These are phyloP conservation scores for Colletotrichum acutatum DNA, from an alignment of 2,329 filamentous ascomycete species.

Conservation along the genomic window DNA sequence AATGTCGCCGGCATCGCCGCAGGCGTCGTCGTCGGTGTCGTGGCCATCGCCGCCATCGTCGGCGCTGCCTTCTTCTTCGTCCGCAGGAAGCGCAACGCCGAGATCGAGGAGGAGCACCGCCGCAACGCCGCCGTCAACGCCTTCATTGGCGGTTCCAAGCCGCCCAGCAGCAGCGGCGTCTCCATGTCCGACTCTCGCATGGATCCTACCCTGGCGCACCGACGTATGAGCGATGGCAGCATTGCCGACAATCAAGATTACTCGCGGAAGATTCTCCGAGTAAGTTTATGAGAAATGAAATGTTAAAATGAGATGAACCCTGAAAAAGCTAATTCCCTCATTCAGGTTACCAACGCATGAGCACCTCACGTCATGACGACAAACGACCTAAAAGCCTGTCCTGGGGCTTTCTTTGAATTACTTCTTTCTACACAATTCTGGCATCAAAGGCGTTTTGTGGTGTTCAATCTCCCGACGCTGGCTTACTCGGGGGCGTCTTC, in stretches of 20 bases:
- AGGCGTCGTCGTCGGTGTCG: slow-evolving; percentile 86
- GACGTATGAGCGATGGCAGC: slow-evolving; percentile 91
- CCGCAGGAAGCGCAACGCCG: slow-evolving; percentile 78
- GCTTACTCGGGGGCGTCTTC: slow-evolving; percentile 28
- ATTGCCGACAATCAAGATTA: slow-evolving; percentile 98
- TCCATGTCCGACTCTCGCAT: slow-evolving; percentile 86
- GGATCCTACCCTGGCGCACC: slow-evolving; percentile 85
- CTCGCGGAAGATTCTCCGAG: slow-evolving; percentile 94
- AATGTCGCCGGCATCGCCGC: slow-evolving; percentile 88
- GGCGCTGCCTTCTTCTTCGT: slow-evolving; percentile 80
- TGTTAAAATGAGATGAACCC: neutral
- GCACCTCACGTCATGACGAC: slow-evolving; percentile 45
- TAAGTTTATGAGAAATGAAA: slow-evolving; percentile 56
- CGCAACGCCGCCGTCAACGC: slow-evolving; percentile 82
- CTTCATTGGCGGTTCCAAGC: slow-evolving; percentile 75
- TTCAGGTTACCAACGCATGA: slow-evolving; percentile 70
- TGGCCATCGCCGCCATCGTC: slow-evolving; percentile 72
- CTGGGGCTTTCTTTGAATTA: slow-evolving; percentile 40
- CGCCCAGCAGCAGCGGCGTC: slow-evolving; percentile 70
- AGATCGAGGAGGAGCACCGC: slow-evolving; percentile 86
- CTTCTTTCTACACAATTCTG: slow-evolving; percentile 50
- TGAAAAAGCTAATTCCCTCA: neutral
- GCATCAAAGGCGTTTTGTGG: slow-evolving; percentile 55
- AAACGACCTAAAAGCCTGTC: slow-evolving; percentile 45
- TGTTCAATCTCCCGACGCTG: slow-evolving; percentile 29